Percentiles rank a stretch among this genome's conserved stretches.
phyloP scores from a whole-genome alignment of 2,329 filamentous ascomycete species.

The Chalaropsis thielavioides region DNA sequence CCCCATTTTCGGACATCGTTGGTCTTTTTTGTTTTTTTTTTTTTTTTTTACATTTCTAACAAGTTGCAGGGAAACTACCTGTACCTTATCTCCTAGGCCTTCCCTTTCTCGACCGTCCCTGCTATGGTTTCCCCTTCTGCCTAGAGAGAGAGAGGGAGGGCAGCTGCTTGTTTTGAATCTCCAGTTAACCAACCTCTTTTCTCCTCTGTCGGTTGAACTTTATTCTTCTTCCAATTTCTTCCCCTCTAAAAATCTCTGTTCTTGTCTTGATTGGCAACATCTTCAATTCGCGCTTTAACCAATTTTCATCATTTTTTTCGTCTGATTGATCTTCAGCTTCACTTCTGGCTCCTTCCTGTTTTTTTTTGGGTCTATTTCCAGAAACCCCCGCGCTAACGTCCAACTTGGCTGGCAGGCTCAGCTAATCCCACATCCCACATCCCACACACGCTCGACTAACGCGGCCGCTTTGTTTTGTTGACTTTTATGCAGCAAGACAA shows the following conservation, averaged over 20 bases:
- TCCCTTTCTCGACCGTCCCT: neutral
- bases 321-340: neutral
- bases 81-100: neutral
- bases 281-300: neutral
- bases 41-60: neutral
- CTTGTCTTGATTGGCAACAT: neutral
- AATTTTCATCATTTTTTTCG: neutral
- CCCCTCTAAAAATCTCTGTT: neutral
- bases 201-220: neutral
- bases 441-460: neutral
- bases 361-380: neutral
- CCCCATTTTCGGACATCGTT: too few relatives aligned
- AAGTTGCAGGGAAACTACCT: neutral
- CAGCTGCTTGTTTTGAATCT: neutral
- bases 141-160: neutral
- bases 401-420: neutral
- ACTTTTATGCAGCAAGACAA: neutral
- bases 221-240: neutral
- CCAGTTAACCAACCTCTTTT: neutral
- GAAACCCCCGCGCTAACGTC: constrained; percentile 3
- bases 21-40: too few relatives aligned
- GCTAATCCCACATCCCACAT: too few relatives aligned
- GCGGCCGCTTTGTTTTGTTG: constrained; percentile 5
- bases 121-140: neutral
- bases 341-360: neutral